These are phyloP conservation scores for Gossypioides kirkii DNA, from an alignment of 345 rosid species.

Conservation along the genomic window DNA sequence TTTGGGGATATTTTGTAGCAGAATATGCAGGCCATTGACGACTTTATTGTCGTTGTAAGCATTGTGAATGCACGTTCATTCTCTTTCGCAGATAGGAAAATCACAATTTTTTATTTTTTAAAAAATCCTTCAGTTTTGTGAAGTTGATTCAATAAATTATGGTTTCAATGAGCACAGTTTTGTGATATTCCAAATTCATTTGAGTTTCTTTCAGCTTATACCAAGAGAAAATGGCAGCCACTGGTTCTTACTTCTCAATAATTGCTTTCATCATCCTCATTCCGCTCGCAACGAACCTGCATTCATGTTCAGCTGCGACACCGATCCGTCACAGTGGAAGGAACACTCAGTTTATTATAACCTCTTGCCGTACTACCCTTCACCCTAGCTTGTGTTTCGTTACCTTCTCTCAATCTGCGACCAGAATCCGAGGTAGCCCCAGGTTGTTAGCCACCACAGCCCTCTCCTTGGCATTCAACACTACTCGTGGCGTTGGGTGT, in stretches of 20 bases:
- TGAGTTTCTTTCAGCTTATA: background rate
- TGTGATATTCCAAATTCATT: background rate
- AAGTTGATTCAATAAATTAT: background rate
- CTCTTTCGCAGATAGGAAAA: background rate
- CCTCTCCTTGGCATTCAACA: conserved; percentile 35
- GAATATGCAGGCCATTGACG: background rate
- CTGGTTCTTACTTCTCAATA: background rate
- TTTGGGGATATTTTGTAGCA: background rate
- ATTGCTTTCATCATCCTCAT: conserved; percentile 10
- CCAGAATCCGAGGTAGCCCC: conserved; percentile 25
- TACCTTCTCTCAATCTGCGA: conserved; percentile 32
- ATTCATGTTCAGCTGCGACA: conserved; percentile 14
- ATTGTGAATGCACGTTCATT: conserved; percentile 8
- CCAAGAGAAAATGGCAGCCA: conserved; percentile 4
- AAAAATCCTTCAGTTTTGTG: too few relatives aligned
- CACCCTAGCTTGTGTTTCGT: conserved; percentile 29
- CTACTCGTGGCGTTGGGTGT: conserved; percentile 35
- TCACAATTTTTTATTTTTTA: background rate
- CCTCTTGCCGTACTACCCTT: conserved; percentile 32
- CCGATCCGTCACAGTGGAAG: conserved; percentile 7
- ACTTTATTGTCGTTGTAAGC: background rate
- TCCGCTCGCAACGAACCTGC: conserved; percentile 5
- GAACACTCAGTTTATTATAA: conserved; percentile 31
- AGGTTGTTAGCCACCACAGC: conserved; percentile 31
- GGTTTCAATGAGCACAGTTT: background rate